Evolutionary conservation across 495 filamentous ascomycete genomes (phyloP).

Genomic region (Cudoniella acicularis): DNA sequence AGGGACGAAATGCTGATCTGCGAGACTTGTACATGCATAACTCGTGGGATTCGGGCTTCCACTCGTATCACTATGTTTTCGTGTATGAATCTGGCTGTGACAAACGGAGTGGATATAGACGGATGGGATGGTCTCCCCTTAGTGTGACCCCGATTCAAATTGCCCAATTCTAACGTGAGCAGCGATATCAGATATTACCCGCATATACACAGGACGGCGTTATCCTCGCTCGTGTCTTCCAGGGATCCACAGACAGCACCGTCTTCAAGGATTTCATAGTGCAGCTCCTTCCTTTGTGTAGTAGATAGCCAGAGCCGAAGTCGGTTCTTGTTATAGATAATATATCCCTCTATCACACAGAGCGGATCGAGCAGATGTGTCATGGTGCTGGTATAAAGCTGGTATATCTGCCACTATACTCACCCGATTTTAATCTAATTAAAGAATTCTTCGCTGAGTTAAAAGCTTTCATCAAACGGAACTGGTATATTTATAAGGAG

Average conservation of each 20-base stretch:
- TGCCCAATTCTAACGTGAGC: constrained; percentile 19
- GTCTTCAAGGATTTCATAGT: constrained; percentile 41
- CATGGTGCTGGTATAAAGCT: constrained; percentile 34
- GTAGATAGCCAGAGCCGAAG: constrained; percentile 33
- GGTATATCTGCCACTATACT: constrained; percentile 34
- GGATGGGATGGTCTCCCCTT: constrained; percentile 30
- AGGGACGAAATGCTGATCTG: constrained; percentile 15
- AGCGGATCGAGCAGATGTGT: constrained; percentile 32
- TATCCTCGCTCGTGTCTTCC: constrained; percentile 29
- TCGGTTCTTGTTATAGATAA: constrained; percentile 44
- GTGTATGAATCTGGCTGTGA: constrained; percentile 33
- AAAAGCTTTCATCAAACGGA: constrained; percentile 17
- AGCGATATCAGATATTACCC: constrained; percentile 34
- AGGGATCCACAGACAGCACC: constrained; percentile 35
- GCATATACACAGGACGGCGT: constrained; percentile 40
- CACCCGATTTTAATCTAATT: constrained; percentile 33
- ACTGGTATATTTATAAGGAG: constrained; percentile 9
- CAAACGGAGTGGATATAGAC: constrained; percentile 26
- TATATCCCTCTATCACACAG: constrained; percentile 35
- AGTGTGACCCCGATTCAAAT: constrained; percentile 21
- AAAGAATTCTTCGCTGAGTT: constrained; percentile 26
- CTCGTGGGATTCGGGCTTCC: constrained; percentile 28
- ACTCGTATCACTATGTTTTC: constrained; percentile 31
- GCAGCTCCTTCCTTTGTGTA: constrained; percentile 33
- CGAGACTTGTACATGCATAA: constrained; percentile 8